Conservation (phyloP, 257 asterid species). For the Solanum etuberosum region DNA sequence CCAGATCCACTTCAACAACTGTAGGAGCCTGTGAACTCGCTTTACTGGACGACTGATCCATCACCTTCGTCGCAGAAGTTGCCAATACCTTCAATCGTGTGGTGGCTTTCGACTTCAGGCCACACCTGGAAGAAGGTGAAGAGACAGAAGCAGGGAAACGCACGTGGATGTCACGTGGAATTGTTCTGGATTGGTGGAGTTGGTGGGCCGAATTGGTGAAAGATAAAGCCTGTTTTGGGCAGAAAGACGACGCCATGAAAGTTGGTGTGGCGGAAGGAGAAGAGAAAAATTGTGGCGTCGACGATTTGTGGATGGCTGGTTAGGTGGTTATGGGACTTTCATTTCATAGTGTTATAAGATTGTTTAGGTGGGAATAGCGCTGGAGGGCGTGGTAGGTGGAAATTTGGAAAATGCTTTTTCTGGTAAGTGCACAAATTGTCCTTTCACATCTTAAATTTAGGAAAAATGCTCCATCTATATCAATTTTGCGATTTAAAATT, state of each 20-base stretch:
- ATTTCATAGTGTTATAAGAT: neutral
- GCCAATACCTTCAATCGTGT: slow-evolving; percentile 38
- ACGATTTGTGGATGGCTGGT: slow-evolving; percentile 12
- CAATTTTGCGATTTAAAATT: no score
- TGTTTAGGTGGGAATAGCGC: neutral
- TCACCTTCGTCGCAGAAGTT: slow-evolving; percentile 36
- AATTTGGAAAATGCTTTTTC: neutral
- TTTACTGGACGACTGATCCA: slow-evolving; percentile 47
- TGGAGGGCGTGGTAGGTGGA: slow-evolving; percentile 5
- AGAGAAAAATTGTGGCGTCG: neutral
- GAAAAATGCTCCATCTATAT: no score
- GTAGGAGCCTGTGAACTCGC: slow-evolving; percentile 36
- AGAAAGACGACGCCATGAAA: slow-evolving; percentile 27
- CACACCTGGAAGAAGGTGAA: slow-evolving; percentile 12
- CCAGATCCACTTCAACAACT: slow-evolving; percentile 82
- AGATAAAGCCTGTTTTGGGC: slow-evolving; percentile 22
- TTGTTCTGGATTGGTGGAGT: slow-evolving; percentile 8
- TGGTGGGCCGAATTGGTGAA: slow-evolving; percentile 16
- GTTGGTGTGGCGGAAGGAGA: neutral
- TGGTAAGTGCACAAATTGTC: neutral
- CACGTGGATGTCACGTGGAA: slow-evolving; percentile 12
- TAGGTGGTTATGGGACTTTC: neutral
- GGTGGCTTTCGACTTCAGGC: slow-evolving; percentile 1
- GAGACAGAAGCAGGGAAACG: slow-evolving; percentile 30
- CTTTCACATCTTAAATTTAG: no score